Conservation (phyloP, 2,329 filamentous ascomycete species). For the Cercospora beticola region DNA sequence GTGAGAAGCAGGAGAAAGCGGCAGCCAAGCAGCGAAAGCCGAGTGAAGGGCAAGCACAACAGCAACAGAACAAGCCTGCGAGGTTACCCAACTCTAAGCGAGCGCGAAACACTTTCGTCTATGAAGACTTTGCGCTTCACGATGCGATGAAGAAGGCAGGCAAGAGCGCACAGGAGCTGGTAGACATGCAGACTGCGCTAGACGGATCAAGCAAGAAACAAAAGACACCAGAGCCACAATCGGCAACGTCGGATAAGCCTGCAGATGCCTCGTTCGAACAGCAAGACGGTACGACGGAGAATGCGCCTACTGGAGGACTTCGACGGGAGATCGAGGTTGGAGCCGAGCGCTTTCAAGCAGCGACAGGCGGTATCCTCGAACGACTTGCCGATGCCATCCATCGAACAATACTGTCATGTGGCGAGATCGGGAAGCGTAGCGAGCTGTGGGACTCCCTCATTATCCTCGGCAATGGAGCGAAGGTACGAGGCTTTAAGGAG, state of each 20-base stretch:
- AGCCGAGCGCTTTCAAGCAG: constrained; percentile 66
- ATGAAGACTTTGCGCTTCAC: constrained; percentile 63
- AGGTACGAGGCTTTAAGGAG: constrained; percentile 76
- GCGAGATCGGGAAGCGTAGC: constrained; percentile 79
- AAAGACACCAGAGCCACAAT: constrained; percentile 40
- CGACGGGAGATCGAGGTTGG: constrained; percentile 72
- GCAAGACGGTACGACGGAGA: constrained; percentile 29
- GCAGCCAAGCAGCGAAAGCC: constrained; percentile 57
- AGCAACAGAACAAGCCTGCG: constrained; percentile 53
- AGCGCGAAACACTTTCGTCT: constrained; percentile 68
- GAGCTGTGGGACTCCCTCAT: constrained; percentile 90
- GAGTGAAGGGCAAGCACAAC: constrained; percentile 46
- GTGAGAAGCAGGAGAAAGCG: constrained; percentile 68
- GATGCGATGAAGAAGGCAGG: constrained; percentile 55
- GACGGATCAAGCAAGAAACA: constrained; percentile 46
- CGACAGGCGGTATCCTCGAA: constrained; percentile 71
- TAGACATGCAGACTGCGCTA: constrained; percentile 54
- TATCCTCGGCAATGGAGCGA: constrained; percentile 84
- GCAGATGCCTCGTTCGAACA: constrained; percentile 33
- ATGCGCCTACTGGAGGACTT: constrained; percentile 36
- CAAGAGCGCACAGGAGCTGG: constrained; percentile 47
- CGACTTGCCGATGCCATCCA: constrained; percentile 82
- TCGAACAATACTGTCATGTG: constrained; percentile 75
- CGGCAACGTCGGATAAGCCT: constrained; percentile 37
- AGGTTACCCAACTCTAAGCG: constrained; percentile 72